A percentile compares a stretch with the other conserved stretches of the same genome.
Evolutionary conservation across 2,329 filamentous ascomycete genomes (phyloP).

Genomic region (Fusarium sp.): DNA sequence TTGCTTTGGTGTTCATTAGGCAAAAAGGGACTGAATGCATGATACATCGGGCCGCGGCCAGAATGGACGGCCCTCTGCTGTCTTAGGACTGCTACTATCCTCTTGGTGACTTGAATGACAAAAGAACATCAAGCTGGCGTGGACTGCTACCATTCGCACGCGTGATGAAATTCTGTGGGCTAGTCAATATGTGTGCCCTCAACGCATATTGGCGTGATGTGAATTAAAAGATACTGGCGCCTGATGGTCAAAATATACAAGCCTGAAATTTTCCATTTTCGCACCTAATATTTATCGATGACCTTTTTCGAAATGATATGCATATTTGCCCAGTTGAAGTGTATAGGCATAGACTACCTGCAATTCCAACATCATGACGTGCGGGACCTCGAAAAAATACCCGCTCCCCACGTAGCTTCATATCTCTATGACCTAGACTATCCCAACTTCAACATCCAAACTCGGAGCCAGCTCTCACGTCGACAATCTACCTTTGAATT

Average conservation of each 20-base stretch:
- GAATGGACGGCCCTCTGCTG: constrained; percentile 59
- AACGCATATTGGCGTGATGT: constrained; percentile 14
- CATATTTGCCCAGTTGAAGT: not conserved
- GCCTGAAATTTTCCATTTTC: constrained; percentile 1
- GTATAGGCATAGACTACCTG: not conserved
- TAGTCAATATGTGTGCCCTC: not conserved
- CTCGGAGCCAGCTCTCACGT: not conserved
- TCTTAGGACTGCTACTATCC: constrained; percentile 57
- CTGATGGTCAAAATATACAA: constrained; percentile 23
- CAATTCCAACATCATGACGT: constrained; percentile 43
- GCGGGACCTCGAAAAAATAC: constrained; percentile 43
- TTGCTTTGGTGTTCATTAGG: constrained; percentile 67
- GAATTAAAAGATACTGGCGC: constrained; percentile 33
- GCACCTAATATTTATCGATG: not conserved
- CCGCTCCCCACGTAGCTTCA: constrained; percentile 38
- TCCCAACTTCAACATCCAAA: constrained; percentile 13
- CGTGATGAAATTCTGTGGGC: constrained; percentile 32
- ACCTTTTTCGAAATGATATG: not conserved
- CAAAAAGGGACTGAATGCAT: constrained; percentile 63
- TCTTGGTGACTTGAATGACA: constrained; percentile 61
- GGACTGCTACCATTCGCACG: constrained; percentile 37
- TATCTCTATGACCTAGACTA: not conserved
- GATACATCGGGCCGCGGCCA: constrained; percentile 55
- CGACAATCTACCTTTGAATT: constrained; percentile 1
- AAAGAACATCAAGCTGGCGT: constrained; percentile 56